Evolutionary conservation across 192 early-diverging fungal species (phyloP).

Genomic region (Entomortierella lignicola): DNA sequence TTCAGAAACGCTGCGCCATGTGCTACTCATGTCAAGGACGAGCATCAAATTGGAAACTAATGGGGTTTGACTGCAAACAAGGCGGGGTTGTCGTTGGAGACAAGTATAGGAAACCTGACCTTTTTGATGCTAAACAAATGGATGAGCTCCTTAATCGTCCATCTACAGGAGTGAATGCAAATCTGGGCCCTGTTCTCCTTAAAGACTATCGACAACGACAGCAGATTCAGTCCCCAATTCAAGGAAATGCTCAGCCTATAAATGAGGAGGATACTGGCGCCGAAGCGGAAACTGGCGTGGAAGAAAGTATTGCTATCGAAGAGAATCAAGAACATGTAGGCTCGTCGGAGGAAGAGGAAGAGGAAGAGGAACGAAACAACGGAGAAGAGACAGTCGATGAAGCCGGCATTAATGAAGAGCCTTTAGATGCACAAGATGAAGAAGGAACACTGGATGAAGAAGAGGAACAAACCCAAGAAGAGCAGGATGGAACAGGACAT

Average conservation of each 20-base stretch:
- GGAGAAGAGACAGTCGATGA: not conserved
- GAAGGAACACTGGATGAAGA: constrained; percentile 7
- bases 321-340: no score
- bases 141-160: constrained; percentile 47
- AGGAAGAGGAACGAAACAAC: not conserved
- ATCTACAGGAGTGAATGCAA: constrained; percentile 13
- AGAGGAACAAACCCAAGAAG: constrained; percentile 5
- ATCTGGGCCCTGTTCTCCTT: constrained; percentile 5
- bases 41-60: constrained; percentile 62
- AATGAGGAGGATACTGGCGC: not conserved
- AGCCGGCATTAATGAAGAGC: not conserved
- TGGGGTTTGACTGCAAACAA: constrained; percentile 64
- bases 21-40: constrained; percentile 63
- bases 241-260: not conserved
- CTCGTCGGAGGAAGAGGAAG: constrained; percentile 8
- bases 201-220: constrained; percentile 43
- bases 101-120: constrained; percentile 48
- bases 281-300: not conserved
- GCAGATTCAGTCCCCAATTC: constrained; percentile 1
- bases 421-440: constrained; percentile 7
- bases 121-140: constrained; percentile 51
- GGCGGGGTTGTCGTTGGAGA: constrained; percentile 47
- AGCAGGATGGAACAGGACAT: constrained; percentile 4
- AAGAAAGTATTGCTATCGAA: constrained; percentile 1
- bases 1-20: constrained; percentile 60